Conservation (phyloP, 176 grass and related monocot species). For the Rhynchospora pubera region DNA sequence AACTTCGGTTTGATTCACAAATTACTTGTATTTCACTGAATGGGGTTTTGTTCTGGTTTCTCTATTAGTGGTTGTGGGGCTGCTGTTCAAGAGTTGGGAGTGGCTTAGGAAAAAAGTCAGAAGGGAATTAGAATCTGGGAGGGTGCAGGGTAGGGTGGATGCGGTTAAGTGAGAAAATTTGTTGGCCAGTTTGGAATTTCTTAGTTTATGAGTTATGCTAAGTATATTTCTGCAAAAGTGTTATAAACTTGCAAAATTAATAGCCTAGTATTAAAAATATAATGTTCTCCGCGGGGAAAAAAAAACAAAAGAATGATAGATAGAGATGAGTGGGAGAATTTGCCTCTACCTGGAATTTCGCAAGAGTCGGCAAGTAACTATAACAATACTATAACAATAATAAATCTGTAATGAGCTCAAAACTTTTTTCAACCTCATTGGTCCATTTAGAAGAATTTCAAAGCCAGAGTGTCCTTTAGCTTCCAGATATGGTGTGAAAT, state of each 20-base stretch:
- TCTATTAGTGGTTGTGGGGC: background rate
- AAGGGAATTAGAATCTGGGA: background rate
- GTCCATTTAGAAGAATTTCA: background rate
- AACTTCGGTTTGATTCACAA: background rate
- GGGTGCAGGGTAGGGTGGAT: background rate
- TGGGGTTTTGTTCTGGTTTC: background rate
- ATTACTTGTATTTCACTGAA: background rate
- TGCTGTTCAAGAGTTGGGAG: background rate
- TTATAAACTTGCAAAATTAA: background rate
- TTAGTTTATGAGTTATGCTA: background rate
- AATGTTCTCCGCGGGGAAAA: background rate
- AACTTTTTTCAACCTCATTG: too few species aligned
- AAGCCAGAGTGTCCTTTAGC: background rate
- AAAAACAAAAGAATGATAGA: background rate
- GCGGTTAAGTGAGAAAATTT: background rate
- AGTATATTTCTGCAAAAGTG: background rate
- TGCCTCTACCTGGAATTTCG: too few species aligned
- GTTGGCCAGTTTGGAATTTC: background rate
- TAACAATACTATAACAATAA: too few species aligned
- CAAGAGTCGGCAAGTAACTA: too few species aligned
- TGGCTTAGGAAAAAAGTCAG: background rate
- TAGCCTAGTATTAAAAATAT: background rate
- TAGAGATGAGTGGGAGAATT: background rate
- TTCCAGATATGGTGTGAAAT: background rate
- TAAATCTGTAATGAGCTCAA: too few species aligned